Conservation (phyloP, 306 rosid genomes). For the Fragaria nilgerrensis region DNA sequence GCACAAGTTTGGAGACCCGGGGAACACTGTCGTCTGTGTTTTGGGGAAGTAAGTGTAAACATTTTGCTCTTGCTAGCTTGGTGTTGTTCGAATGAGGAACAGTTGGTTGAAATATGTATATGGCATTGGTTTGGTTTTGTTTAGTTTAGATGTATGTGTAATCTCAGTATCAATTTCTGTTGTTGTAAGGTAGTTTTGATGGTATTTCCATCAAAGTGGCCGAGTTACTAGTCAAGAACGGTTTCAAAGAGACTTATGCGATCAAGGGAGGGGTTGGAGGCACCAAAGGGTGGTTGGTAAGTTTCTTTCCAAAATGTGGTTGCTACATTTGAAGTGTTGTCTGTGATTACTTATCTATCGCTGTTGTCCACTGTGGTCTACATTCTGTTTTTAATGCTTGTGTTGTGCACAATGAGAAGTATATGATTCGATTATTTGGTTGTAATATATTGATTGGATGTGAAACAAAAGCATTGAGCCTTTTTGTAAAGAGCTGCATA, state of each 20-base stretch:
- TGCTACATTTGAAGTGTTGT: slow-evolving; percentile 11
- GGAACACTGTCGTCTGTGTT: slow-evolving; percentile 53
- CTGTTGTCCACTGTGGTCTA: slow-evolving; percentile 6
- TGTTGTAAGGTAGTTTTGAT: slow-evolving; percentile 93
- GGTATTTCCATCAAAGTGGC: slow-evolving; percentile 90
- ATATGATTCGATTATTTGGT: background rate
- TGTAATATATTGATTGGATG: background rate
- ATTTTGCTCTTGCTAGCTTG: background rate
- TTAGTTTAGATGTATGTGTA: background rate
- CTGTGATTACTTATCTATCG: background rate
- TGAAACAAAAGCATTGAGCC: background rate
- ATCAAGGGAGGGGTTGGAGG: slow-evolving; percentile 90
- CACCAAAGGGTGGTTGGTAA: slow-evolving; percentile 84
- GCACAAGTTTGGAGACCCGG: slow-evolving; percentile 49
- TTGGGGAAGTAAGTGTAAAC: slow-evolving; percentile 64
- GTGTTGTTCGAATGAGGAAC: background rate
- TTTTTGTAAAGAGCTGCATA: background rate
- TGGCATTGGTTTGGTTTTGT: slow-evolving; percentile 7
- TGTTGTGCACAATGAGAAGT: background rate
- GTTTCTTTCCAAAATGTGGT: slow-evolving; percentile 15
- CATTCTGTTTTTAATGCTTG: background rate
- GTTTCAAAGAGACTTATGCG: slow-evolving; percentile 87
- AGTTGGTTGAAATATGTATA: no score
- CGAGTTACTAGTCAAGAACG: slow-evolving; percentile 77
- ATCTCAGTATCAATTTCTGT: slow-evolving; percentile 39